These are phyloP conservation scores for Boletus pseudopeckii DNA, from an alignment of 768 basidiomycete genomes.

Conservation along the genomic window DNA sequence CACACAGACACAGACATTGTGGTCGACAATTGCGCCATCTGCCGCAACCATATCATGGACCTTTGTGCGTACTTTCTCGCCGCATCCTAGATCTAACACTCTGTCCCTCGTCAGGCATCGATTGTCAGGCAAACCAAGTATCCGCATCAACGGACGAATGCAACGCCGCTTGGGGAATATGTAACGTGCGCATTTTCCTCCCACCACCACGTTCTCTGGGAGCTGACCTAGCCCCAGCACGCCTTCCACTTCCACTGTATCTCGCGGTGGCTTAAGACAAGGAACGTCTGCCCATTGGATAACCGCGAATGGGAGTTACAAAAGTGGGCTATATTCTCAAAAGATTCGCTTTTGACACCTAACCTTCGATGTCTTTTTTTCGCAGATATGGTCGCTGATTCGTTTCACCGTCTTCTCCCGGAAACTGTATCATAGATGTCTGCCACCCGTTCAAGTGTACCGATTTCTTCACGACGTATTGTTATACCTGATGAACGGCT, in stretches of 20 bases:
- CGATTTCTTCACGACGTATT: neutral
- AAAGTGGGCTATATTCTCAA: conserved; percentile 57
- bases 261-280: conserved; percentile 97
- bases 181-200: conserved; percentile 60
- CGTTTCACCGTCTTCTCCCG: neutral
- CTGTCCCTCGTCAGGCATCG: conserved; percentile 68
- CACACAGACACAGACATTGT: conserved; percentile 71
- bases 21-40: conserved; percentile 99
- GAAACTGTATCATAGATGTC: conserved; percentile 21
- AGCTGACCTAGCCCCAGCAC: conserved; percentile 51
- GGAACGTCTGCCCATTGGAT: conserved; percentile 92
- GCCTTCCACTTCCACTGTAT: conserved; percentile 99
- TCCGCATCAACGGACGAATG: conserved; percentile 96
- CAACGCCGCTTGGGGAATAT: conserved; percentile 98
- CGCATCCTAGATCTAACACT: neutral
- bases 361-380: neutral
- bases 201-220: neutral
- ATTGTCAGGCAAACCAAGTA: conserved; percentile 98
- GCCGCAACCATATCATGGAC: conserved; percentile 99
- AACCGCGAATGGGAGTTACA: conserved; percentile 97
- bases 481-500: neutral
- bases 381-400: conserved; percentile 42
- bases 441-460: conserved; percentile 12
- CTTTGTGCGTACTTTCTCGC: conserved; percentile 63
- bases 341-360: neutral